Evolutionary conservation across 202 grass and related monocot species (phyloP).

Genomic region (Panicum virgatum): DNA sequence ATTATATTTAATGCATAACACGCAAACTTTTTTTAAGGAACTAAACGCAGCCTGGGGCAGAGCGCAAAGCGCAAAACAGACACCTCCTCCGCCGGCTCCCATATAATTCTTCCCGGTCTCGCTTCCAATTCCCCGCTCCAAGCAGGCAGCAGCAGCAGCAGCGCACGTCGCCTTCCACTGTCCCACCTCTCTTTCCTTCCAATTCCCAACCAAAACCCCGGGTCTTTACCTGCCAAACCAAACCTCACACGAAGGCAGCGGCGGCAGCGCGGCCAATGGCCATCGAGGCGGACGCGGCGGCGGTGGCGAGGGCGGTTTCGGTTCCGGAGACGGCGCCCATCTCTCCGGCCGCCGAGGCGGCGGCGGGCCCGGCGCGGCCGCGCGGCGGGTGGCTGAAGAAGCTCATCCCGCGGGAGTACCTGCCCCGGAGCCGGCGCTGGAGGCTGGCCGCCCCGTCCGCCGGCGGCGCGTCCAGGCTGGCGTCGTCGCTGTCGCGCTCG

Average conservation of each 20-base stretch:
- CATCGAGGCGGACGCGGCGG: constrained; percentile 11
- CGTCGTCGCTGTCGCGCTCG: constrained; percentile 53
- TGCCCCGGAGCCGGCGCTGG: constrained; percentile 31
- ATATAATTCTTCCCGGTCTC: constrained; percentile 11
- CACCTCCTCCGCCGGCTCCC: neutral
- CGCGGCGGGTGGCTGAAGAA: constrained; percentile 49
- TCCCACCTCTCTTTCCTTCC: constrained; percentile 1
- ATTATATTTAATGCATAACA: too few species aligned
- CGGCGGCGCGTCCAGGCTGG: constrained; percentile 25
- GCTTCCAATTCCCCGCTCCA: neutral
- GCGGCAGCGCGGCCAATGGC: neutral
- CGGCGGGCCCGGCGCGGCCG: neutral
- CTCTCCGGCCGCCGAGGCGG: constrained; percentile 11
- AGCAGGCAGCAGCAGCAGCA: neutral
- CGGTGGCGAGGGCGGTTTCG: neutral
- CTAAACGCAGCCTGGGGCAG: too few species aligned
- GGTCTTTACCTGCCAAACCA: constrained; percentile 23
- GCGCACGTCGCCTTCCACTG: constrained; percentile 2
- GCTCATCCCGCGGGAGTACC: constrained; percentile 35
- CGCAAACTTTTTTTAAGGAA: too few species aligned
- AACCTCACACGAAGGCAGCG: neutral
- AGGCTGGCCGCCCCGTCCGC: neutral
- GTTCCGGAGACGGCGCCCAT: constrained; percentile 26
- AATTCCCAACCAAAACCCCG: constrained; percentile 24
- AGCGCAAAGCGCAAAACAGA: neutral